Conservation (phyloP, 805 yeast species). For the Yarrowia osloensis region DNA sequence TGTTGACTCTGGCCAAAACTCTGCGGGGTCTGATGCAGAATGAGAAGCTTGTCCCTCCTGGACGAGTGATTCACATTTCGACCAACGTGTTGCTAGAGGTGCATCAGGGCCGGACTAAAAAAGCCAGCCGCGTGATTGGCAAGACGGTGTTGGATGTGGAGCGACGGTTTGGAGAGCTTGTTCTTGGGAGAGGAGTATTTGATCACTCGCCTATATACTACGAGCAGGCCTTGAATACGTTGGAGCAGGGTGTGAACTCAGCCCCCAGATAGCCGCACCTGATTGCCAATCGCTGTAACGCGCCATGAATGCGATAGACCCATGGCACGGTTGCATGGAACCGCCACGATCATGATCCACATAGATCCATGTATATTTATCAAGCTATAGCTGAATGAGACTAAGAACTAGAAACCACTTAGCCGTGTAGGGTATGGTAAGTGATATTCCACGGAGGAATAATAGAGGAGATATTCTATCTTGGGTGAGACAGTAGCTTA, state of each 20-base stretch:
- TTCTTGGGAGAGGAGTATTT: constrained; percentile 41
- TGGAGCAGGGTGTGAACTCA: constrained; percentile 39
- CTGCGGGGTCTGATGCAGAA: constrained; percentile 40
- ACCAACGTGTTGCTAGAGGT: constrained; percentile 39
- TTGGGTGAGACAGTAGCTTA: too few species aligned
- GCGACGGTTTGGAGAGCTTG: constrained; percentile 41
- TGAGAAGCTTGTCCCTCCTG: constrained; percentile 44
- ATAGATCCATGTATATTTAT: neutral
- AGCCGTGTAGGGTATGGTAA: neutral
- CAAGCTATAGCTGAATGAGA: neutral
- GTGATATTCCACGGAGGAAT: too few species aligned
- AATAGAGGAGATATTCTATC: too few species aligned
- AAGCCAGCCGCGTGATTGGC: constrained; percentile 82
- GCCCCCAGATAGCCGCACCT: constrained; percentile 30
- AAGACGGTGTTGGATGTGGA: constrained; percentile 40
- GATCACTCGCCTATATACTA: constrained; percentile 44
- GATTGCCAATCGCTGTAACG: neutral
- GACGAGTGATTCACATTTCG: constrained; percentile 41
- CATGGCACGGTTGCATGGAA: too few species aligned
- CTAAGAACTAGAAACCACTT: neutral
- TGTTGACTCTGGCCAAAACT: constrained; percentile 38
- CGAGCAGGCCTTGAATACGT: constrained; percentile 40
- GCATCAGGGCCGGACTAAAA: constrained; percentile 84
- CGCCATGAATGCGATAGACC: too few species aligned
- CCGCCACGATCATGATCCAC: too few species aligned